A percentile compares a stretch with the other conserved stretches of the same genome.
Conservation (phyloP, 495 filamentous ascomycete genomes). For the Neurospora sp. region DNA sequence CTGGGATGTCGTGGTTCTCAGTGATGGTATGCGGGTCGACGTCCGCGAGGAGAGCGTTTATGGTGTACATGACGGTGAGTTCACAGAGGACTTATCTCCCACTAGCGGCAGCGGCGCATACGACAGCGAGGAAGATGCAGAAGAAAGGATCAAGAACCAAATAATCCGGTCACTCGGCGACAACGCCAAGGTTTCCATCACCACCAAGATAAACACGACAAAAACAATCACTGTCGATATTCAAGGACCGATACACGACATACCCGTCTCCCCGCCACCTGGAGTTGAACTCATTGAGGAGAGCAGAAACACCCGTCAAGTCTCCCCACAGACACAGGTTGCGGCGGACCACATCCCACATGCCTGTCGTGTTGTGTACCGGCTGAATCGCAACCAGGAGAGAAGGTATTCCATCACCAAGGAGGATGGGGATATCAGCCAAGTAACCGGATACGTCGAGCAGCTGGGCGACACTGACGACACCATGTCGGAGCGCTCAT, state of each 20-base stretch:
- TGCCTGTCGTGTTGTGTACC: slow-evolving; percentile 17
- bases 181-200: slow-evolving; percentile 51
- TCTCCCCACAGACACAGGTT: neutral
- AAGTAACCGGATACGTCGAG: slow-evolving; percentile 17
- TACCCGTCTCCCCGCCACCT: slow-evolving; percentile 52
- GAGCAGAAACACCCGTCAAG: slow-evolving; percentile 3
- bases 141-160: slow-evolving; percentile 33
- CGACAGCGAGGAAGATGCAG: slow-evolving; percentile 29
- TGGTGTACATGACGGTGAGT: slow-evolving; percentile 26
- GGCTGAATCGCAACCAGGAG: slow-evolving; percentile 26
- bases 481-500: neutral
- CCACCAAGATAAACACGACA: slow-evolving; percentile 51
- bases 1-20: slow-evolving; percentile 72
- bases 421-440: slow-evolving; percentile 23
- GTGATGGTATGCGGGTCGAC: slow-evolving; percentile 52
- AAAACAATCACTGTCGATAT: slow-evolving; percentile 68
- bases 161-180: slow-evolving; percentile 35
- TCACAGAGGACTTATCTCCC: slow-evolving; percentile 29
- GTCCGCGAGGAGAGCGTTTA: slow-evolving; percentile 36
- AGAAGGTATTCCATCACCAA: slow-evolving; percentile 27
- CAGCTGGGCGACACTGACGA: slow-evolving; percentile 11
- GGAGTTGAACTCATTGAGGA: slow-evolving; percentile 59
- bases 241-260: slow-evolving; percentile 47
- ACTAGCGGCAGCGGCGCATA: slow-evolving; percentile 12
- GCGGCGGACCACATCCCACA: neutral